Evolutionary conservation across 352 stramenopile genomes (phyloP).

Genomic region (Pythium biforme): DNA sequence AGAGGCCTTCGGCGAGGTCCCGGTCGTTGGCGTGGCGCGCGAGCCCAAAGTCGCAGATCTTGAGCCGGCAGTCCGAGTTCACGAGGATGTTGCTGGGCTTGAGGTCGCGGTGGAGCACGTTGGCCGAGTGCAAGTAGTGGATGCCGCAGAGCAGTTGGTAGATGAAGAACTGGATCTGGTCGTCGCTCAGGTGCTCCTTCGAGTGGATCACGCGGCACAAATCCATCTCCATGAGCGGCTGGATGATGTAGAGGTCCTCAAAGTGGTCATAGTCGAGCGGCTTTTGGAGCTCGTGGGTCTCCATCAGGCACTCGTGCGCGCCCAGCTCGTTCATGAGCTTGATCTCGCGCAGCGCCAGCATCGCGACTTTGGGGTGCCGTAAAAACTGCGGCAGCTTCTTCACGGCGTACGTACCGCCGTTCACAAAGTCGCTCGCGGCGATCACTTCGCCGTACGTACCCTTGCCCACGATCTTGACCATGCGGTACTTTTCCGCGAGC

Average conservation of each 20-base stretch:
- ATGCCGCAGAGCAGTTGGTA: conserved; percentile 95
- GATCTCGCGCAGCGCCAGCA: conserved; percentile 85
- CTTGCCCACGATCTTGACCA: conserved; percentile 89
- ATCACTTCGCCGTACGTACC: conserved; percentile 91
- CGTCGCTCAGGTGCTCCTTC: conserved; percentile 88
- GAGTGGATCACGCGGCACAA: conserved; percentile 89
- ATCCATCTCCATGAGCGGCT: conserved; percentile 98
- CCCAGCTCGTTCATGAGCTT: conserved; percentile 87
- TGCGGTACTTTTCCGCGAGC: conserved; percentile 83
- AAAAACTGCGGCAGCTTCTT: conserved; percentile 89
- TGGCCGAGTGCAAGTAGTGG: conserved; percentile 95
- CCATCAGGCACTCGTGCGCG: conserved; percentile 74
- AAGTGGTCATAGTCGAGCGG: conserved; percentile 89
- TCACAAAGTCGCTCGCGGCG: conserved; percentile 81
- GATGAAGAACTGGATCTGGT: conserved; percentile 96
- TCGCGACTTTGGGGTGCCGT: conserved; percentile 79
- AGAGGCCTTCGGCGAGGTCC: conserved; percentile 80
- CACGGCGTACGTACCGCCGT: conserved; percentile 85
- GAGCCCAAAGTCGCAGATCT: conserved; percentile 91
- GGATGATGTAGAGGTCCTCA: conserved; percentile 97
- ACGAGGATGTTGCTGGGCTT: conserved; percentile 98
- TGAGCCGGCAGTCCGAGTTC: conserved; percentile 90
- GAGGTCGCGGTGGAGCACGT: conserved; percentile 95
- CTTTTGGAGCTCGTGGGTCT: conserved; percentile 79
- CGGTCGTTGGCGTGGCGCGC: conserved; percentile 76